Evolutionary conservation across 2,329 filamentous ascomycete genomes (phyloP), one percentile per base, ranked within the genome.

Genomic region (Peltaster fructicola): DNA sequence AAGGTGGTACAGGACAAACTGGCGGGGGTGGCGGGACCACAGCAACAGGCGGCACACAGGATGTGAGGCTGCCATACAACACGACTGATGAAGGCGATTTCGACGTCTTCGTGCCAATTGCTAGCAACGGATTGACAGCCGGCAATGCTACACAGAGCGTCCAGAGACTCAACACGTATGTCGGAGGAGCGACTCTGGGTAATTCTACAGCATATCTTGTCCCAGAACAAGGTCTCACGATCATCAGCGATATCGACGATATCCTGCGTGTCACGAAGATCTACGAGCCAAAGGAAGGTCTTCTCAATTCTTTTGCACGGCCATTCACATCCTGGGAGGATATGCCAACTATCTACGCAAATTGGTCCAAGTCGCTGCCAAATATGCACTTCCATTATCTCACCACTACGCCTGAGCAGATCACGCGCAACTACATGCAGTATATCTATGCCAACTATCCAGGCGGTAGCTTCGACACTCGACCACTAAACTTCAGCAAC

Each of bases 241-340:
- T 84, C 31, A 56, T 84, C 37, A 77, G 70, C 1, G 78, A 84
- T 40, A 78, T 84, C 32, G 77, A 82, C 37, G 78, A 84, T 41
- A 80, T 81, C 30, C 62, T 82, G 1, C 69, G 77, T n/a, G 54
- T 82, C 2, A 84, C 77, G 28, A 78, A 80, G 50, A 84, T 84
- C 44, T 84, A 79, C 46, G 50, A 76, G 23, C 77, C 77, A 0
- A 67, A 70, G 35, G 64, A 82, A 43, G 78, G 77, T 4, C 56
- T 84, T 0, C 56, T 82, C 7, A 84, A 84, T 52, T 72, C 74
- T 0, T 82, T 84, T 40, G 76, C 76, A 0, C 63, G 67, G 4
- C 59, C 72, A 0, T 84, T 78, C 44, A 63, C 59, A 0, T 59
- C 66, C 0, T 84, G 77, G 77, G 59, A 73, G 58, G 74, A 82